Base-by-base conservation (phyloP, 1,284 basidiomycete genomes). In the Takashimella koratensis region DNA sequence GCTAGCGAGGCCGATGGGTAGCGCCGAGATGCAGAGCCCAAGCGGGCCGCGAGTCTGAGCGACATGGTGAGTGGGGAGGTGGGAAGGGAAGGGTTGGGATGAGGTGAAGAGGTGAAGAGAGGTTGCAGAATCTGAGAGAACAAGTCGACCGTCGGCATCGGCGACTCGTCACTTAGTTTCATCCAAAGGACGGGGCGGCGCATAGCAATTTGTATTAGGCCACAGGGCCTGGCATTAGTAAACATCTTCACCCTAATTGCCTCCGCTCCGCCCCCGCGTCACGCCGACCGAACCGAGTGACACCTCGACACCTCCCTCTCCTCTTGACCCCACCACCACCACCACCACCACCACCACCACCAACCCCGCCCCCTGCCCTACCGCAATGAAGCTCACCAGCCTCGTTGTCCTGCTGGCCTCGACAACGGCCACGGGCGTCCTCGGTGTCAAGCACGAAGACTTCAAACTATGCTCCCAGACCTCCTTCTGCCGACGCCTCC, bases 381-480 rank as follows among this genome's bases (percentile, higher is more conserved):
- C 30, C 8, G 30, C 30, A 8, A 36, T 36, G 30, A 36, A 36
- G 30, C 30, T 36, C 10, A 8, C 30, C 30, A 8, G 16, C 16
- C 8, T 36, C 30, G 30, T 16, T 36, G 30, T 36, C 10, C 44
- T 22, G 44, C 23, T 21, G 21, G 16, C 30, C 16, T 36, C 30
- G 30, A 16, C n/a, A n/a, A n/a, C 30, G 30, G 53, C 52, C 21
- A 13, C 56, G 13, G 45, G 42, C 11, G 65, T 63, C 1, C 23
- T 56, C 2, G 76, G 70, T 4, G 78, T 80, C 53, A 81, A 81
- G 65, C 70, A 80, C 40, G 81, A 86, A 56, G 90, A 96, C 75
- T 96, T 93, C 80, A 96, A 95, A 76, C 90, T 84, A 57, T 96
- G 93, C 71, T 81, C 82, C 19, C 89, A 96, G 74, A 83, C 89